phyloP scores from a whole-genome alignment of 345 rosid species.

The Heritiera littoralis region DNA sequence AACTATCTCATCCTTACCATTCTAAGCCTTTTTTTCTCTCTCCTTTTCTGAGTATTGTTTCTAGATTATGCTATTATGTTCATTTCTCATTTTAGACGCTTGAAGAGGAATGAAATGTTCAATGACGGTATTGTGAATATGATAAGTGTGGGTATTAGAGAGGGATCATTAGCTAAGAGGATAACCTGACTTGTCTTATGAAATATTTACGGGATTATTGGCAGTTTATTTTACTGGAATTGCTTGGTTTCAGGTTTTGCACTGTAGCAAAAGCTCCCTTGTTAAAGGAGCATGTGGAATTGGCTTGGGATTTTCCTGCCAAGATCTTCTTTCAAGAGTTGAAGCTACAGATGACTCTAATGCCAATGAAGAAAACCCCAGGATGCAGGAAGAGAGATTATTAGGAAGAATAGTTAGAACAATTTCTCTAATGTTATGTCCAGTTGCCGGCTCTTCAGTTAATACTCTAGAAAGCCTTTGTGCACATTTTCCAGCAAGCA shows the following conservation, averaged over 20 bases:
- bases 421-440: constrained; percentile 49
- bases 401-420: constrained; percentile 62
- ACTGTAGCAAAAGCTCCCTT: constrained; percentile 73
- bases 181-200: background rate
- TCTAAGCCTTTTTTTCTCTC: background rate
- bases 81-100: background rate
- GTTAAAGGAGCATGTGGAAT: constrained; percentile 94
- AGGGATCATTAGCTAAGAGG: constrained; percentile 3
- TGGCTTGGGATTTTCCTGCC: constrained; percentile 86
- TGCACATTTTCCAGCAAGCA: constrained; percentile 40
- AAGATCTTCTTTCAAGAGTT: constrained; percentile 66
- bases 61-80: background rate
- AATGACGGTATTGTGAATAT: background rate
- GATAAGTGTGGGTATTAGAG: background rate
- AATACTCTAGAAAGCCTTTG: constrained; percentile 51
- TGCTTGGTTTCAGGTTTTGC: constrained; percentile 64
- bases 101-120: background rate
- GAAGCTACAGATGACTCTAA: constrained; percentile 46
- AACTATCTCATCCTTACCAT: background rate
- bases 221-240: constrained; percentile 6
- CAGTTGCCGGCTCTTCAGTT: constrained; percentile 45
- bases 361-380: constrained; percentile 50
- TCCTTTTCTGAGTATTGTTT: background rate
- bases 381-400: constrained; percentile 59
- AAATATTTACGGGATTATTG: constrained; percentile 9